phyloP scores from a whole-genome alignment of 2,329 filamentous ascomycete genomes.

The Exserohilum turcica region DNA sequence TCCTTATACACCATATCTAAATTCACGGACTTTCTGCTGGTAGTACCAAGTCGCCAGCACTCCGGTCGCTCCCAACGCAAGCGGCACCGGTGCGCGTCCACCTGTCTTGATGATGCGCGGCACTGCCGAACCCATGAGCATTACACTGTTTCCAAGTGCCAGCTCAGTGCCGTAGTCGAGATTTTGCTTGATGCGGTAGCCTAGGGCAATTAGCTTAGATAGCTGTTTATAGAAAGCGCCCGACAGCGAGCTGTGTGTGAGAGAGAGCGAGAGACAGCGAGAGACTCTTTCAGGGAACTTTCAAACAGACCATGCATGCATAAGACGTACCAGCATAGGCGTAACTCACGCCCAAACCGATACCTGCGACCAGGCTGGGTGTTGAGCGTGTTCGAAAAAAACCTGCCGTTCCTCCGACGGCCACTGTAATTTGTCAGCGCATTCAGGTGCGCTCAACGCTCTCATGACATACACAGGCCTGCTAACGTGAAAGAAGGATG shows the following conservation, averaged over 20 bases:
- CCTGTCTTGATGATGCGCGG: constrained; percentile 36
- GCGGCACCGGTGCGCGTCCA: constrained; percentile 33
- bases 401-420: constrained; percentile 36
- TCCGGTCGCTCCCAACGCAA: constrained; percentile 32
- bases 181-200: constrained; percentile 37
- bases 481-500: constrained; percentile 39
- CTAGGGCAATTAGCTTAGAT: neutral
- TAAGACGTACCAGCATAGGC: constrained; percentile 28
- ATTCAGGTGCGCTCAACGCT: neutral
- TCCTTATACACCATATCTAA: constrained; percentile 36
- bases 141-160: constrained; percentile 33
- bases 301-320: too few relatives aligned
- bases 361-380: constrained; percentile 34
- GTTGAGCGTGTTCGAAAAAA: constrained; percentile 36
- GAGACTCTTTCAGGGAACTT: too few relatives aligned
- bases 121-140: constrained; percentile 31
- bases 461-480: constrained; percentile 27
- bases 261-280: too few relatives aligned
- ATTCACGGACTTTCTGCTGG: constrained; percentile 39
- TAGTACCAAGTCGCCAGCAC: constrained; percentile 35
- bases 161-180: constrained; percentile 38
- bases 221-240: neutral
- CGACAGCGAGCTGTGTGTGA: neutral
- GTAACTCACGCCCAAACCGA: constrained; percentile 34
- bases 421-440: constrained; percentile 22